phyloP scores from a whole-genome alignment of 345 rosid species.

The Lagerstroemia speciosa region DNA sequence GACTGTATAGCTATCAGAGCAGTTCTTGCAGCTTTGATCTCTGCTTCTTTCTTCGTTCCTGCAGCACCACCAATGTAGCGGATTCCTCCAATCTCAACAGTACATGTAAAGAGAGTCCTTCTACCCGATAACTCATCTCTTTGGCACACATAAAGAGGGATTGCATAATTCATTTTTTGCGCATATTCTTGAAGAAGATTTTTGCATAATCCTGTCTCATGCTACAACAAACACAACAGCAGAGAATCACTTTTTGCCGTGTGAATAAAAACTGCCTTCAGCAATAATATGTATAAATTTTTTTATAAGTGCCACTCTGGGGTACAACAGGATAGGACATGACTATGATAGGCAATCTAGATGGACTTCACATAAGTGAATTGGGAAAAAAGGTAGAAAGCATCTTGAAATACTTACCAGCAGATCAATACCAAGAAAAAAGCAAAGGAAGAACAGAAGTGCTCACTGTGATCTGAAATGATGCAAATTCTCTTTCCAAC shows the following conservation, averaged over 20 bases:
- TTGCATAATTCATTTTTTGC: slow-evolving; percentile 87
- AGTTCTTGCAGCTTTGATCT: slow-evolving; percentile 88
- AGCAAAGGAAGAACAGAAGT: neutral
- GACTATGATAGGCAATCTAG: neutral
- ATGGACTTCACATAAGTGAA: neutral
- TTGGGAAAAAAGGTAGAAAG: neutral
- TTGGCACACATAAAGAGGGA: slow-evolving; percentile 54
- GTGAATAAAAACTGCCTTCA: neutral
- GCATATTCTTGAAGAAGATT: slow-evolving; percentile 91
- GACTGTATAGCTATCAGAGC: slow-evolving; percentile 68
- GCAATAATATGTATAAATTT: neutral
- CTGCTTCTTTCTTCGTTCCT: slow-evolving; percentile 70
- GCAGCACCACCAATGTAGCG: slow-evolving; percentile 71
- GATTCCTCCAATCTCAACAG: slow-evolving; percentile 78
- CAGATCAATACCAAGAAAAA: neutral
- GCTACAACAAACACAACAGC: slow-evolving; percentile 31
- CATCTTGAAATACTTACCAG: neutral
- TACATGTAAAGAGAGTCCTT: slow-evolving; percentile 36
- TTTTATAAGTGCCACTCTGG: neutral
- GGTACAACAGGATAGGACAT: neutral
- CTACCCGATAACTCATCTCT: slow-evolving; percentile 38
- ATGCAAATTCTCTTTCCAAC: neutral
- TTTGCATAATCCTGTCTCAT: slow-evolving; percentile 80
- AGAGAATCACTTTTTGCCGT: neutral
- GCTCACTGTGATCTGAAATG: neutral